Conservation (phyloP, 1,284 basidiomycete genomes). For the Papiliotrema terrestris region DNA sequence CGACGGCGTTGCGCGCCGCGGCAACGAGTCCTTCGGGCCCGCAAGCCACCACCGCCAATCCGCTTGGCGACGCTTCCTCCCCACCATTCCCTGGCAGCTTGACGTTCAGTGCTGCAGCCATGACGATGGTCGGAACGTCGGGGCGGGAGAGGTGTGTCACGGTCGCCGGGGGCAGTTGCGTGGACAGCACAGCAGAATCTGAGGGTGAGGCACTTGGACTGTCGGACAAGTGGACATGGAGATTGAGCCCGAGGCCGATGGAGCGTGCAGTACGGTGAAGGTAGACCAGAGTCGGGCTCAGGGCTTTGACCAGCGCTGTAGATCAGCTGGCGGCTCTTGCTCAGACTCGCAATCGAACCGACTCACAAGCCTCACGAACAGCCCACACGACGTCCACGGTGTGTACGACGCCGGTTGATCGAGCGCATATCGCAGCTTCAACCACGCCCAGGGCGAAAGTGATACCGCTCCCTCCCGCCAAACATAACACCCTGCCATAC, state of each 20-base stretch:
- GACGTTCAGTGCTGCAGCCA: slow-evolving; percentile 7
- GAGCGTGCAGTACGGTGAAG: not conserved
- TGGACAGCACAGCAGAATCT: no score
- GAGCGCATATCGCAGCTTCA: slow-evolving; percentile 35
- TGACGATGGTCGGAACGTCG: not conserved
- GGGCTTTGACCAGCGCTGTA: slow-evolving; percentile 33
- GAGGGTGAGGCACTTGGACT: no score
- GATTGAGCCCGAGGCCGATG: no score
- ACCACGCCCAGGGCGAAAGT: slow-evolving; percentile 43
- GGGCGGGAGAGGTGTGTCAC: slow-evolving; percentile 33
- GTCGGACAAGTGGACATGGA: no score
- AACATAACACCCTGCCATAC: slow-evolving; percentile 33
- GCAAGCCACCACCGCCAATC: slow-evolving; percentile 41
- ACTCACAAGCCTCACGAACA: slow-evolving; percentile 40
- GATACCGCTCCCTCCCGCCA: slow-evolving; percentile 45
- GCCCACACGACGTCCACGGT: slow-evolving; percentile 40
- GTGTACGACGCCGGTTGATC: slow-evolving; percentile 15
- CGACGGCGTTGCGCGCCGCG: slow-evolving; percentile 41
- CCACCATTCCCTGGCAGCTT: not conserved
- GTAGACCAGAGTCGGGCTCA: slow-evolving; percentile 30
- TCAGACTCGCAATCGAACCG: not conserved
- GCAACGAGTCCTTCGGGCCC: slow-evolving; percentile 42
- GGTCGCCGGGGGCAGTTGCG: slow-evolving; percentile 19
- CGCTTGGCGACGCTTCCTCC: slow-evolving; percentile 5
- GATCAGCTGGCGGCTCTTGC: not conserved